phyloP scores from a whole-genome alignment of 257 asterid genomes.

The Solanum pinnatisectum region DNA sequence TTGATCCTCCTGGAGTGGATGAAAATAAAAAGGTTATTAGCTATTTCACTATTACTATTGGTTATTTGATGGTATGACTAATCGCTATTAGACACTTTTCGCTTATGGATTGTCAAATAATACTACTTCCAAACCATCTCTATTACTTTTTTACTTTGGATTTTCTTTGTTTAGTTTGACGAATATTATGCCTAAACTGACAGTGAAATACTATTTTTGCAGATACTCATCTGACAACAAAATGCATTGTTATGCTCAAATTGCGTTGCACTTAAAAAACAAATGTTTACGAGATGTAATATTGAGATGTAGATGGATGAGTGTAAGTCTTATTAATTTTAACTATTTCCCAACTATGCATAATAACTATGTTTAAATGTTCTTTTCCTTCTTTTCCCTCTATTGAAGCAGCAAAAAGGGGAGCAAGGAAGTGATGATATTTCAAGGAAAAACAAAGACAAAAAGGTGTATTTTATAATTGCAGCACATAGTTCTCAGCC shows the following conservation, averaged over 20 bases:
- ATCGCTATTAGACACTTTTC: not conserved
- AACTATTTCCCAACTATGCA: not conserved
- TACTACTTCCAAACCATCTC: not conserved
- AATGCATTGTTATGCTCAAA: conserved; percentile 55
- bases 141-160: not conserved
- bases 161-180: not conserved
- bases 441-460: not conserved
- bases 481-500: no score
- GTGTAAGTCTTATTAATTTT: conserved; percentile 34
- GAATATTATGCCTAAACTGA: not conserved
- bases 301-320: conserved; percentile 89
- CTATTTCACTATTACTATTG: not conserved
- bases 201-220: conserved; percentile 17
- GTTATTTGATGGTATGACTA: not conserved
- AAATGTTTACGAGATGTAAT: conserved; percentile 92
- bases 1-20: no score
- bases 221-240: conserved; percentile 54
- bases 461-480: no score
- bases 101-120: not conserved
- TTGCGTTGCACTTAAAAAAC: conserved; percentile 60
- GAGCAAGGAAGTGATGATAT: not conserved
- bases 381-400: no score
- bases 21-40: not conserved
- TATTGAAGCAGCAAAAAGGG: no score
- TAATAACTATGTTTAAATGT: no score